A percentile compares a stretch with the other conserved stretches of the same genome.
Conservation (phyloP, 2,329 filamentous ascomycete genomes). For the Ascocoryne sarcoides region DNA sequence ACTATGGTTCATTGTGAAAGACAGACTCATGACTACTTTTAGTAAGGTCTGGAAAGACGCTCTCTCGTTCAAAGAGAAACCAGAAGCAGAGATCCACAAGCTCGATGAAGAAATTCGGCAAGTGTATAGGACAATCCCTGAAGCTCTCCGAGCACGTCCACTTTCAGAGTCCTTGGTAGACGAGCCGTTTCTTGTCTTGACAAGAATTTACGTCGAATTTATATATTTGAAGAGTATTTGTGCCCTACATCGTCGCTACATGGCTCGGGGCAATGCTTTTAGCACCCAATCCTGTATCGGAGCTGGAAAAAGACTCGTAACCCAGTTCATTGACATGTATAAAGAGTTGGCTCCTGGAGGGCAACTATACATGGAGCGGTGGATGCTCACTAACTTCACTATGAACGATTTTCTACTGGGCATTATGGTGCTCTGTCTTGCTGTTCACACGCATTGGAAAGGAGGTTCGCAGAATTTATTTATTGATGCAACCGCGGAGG, state of each 20-base stretch:
- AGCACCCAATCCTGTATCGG: constrained; percentile 17
- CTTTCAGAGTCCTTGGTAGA: constrained; percentile 18
- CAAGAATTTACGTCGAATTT: constrained; percentile 17
- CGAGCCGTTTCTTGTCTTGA: constrained; percentile 20
- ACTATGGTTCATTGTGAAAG: constrained; percentile 28
- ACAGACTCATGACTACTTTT: constrained; percentile 23
- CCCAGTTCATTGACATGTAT: constrained; percentile 20
- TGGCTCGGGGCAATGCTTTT: constrained; percentile 13
- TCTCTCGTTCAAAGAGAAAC: constrained; percentile 21
- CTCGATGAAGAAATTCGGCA: constrained; percentile 19
- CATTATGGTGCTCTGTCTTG: constrained; percentile 21
- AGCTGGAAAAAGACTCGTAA: constrained; percentile 17
- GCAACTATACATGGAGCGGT: constrained; percentile 18
- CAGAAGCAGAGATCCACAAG: constrained; percentile 13
- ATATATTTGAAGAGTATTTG: constrained; percentile 24
- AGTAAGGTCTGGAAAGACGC: constrained; percentile 25
- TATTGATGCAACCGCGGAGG: constrained; percentile 2
- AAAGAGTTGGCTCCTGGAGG: constrained; percentile 22
- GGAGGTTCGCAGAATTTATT: neutral
- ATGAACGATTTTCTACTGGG: constrained; percentile 25
- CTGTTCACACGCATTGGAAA: constrained; percentile 14
- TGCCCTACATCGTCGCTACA: constrained; percentile 25
- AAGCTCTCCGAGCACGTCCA: constrained; percentile 13
- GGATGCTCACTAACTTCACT: constrained; percentile 23
- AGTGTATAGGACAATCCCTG: constrained; percentile 16